These are phyloP conservation scores for Mycena leptocephala DNA, from an alignment of 768 basidiomycete genomes.

Conservation along the genomic window DNA sequence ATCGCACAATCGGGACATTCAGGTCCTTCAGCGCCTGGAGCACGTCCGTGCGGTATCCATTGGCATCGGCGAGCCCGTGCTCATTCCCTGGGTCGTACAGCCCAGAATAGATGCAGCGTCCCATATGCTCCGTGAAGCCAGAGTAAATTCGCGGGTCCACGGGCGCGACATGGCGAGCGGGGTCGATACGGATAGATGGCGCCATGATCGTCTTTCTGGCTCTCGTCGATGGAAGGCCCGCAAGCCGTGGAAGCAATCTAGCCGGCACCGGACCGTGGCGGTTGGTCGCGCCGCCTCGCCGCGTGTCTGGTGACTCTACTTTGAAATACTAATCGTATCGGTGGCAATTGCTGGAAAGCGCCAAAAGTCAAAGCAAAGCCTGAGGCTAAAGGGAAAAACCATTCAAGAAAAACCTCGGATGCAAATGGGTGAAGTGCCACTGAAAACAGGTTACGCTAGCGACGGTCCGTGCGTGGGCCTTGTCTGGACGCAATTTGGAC, in stretches of 20 bases:
- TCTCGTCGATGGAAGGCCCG: neutral
- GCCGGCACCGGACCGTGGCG: constrained; percentile 6
- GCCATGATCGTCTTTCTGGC: constrained; percentile 7
- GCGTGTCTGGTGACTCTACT: constrained; percentile 3
- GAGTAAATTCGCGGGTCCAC: constrained; percentile 70
- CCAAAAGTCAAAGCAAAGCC: no score
- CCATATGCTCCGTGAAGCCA: constrained; percentile 77
- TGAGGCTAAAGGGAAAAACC: no score
- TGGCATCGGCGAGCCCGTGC: constrained; percentile 54
- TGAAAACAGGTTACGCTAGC: no score
- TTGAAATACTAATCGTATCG: no score
- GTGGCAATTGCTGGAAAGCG: neutral
- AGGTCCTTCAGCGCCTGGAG: constrained; percentile 62
- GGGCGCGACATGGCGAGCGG: constrained; percentile 57
- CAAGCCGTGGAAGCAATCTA: no score
- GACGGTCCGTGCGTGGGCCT: no score
- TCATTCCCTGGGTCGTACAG: constrained; percentile 59
- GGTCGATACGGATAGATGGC: constrained; percentile 59
- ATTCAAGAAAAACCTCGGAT: no score
- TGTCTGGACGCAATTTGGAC: no score
- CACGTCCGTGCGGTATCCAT: constrained; percentile 69
- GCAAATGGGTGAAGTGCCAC: no score
- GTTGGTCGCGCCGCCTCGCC: neutral
- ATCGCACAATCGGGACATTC: constrained; percentile 65
- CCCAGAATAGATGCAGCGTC: constrained; percentile 69